Evolutionary conservation across 2,329 filamentous ascomycete species (phyloP), one percentile per base, ranked within the genome.

Genomic region (Arthrobotrys entomopaga): DNA sequence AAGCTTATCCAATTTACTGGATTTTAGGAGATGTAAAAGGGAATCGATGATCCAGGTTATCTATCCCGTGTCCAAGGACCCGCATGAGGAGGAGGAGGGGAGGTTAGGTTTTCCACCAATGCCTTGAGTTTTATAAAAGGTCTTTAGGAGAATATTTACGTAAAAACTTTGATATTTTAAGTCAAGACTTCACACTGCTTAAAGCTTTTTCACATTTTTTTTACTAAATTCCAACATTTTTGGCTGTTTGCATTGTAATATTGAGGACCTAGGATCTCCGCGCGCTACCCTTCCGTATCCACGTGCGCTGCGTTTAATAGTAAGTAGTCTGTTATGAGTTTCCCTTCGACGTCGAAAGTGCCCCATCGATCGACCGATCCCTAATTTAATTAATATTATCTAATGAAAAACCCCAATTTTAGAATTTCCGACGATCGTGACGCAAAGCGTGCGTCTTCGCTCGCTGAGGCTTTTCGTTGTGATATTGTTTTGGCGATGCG

Each of bases 131-230:
- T 63, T 70, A 70, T 63, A 56, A 52, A 70, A 38, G 43, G 20
- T 2, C 26, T 53, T 58, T 70, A 64, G 65, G 65, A 64, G 65
- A 64, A 63, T 70, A 63, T 70, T 70, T 70, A 70, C 65, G 65
- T 70, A 70, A 70, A 46, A 70, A 50, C n/a, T 10, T 59, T 57
- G 34, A 13, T 4, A 57, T 24, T 43, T 59, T 59, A 15, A 13
- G 56, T 59, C 40, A 48, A 48, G 11, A 19, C 15, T 59, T 34
- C 19, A 22, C 19, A 4, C 19, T 50, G n/a, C n/a, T n/a, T n/a
- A n/a, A n/a, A n/a, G n/a, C 46, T 8, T 16, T 50, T 50, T 50
- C 16, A 50, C 20, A 19, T 20, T 50, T 50, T 50, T 50, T 50
- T 50, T 20, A 22, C 10, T 22, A 3, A 34, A 34, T 7, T 34